Percentiles rank a stretch among this genome's conserved stretches.
These are phyloP conservation scores for Phaeosphaeriaceae sp. DNA, from an alignment of 2,329 filamentous ascomycete species.

Conservation along the genomic window DNA sequence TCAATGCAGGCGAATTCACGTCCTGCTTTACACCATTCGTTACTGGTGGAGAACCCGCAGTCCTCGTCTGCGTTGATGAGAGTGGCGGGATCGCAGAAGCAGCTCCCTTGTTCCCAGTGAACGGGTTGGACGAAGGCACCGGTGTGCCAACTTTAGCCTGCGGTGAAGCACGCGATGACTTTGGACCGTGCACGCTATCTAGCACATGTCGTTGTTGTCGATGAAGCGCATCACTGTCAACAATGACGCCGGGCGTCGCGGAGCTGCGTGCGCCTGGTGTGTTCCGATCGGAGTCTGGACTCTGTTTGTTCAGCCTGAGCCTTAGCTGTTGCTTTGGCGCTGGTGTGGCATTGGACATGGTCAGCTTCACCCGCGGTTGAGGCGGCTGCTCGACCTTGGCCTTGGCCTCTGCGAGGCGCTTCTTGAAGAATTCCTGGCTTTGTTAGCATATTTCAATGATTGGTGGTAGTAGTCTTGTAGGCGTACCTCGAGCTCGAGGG, in stretches of 20 bases:
- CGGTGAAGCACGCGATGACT: conserved; percentile 34
- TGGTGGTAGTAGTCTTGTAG: background rate
- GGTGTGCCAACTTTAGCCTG: conserved; percentile 36
- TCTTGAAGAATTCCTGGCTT: conserved; percentile 71
- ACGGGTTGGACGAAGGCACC: conserved; percentile 33
- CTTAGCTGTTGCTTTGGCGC: conserved; percentile 62
- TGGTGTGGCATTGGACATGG: conserved; percentile 58
- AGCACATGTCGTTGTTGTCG: conserved; percentile 61
- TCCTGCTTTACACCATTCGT: conserved; percentile 49
- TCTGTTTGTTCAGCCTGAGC: conserved; percentile 59
- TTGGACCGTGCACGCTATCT: conserved; percentile 55
- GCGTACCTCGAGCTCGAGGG: conserved; percentile 78
- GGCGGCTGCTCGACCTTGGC: conserved; percentile 74
- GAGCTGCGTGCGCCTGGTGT: conserved; percentile 50
- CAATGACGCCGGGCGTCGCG: conserved; percentile 57
- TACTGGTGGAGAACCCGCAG: conserved; percentile 42
- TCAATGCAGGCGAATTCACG: conserved; percentile 54
- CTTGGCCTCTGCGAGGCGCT: conserved; percentile 74
- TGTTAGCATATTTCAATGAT: conserved; percentile 17
- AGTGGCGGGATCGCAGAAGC: conserved; percentile 28
- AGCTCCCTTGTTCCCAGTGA: conserved; percentile 32
- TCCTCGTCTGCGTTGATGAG: conserved; percentile 31
- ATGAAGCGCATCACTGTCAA: conserved; percentile 62
- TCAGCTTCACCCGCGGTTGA: conserved; percentile 81
- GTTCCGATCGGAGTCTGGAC: conserved; percentile 48